Percentiles rank a stretch among this genome's conserved stretches.
These are phyloP conservation scores for Davidsoniella virescens DNA, from an alignment of 2,329 filamentous ascomycete genomes.

Conservation along the genomic window DNA sequence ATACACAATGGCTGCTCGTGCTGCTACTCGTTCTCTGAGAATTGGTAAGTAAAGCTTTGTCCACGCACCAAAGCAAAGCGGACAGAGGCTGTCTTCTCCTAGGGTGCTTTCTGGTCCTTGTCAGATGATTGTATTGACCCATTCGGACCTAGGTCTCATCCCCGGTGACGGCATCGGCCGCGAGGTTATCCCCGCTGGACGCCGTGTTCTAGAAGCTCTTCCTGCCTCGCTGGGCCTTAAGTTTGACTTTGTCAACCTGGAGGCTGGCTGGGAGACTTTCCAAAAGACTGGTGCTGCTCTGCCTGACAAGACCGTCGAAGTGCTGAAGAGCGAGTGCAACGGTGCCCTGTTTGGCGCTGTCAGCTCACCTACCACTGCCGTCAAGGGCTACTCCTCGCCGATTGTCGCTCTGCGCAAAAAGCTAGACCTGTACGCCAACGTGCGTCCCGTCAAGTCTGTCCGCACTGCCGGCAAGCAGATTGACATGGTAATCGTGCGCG, in stretches of 20 bases:
- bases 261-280: constrained; percentile 88
- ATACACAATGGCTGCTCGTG: constrained; percentile 42
- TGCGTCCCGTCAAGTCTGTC: constrained; percentile 83
- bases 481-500: constrained; percentile 94
- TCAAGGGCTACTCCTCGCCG: constrained; percentile 89
- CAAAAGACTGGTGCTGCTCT: constrained; percentile 76
- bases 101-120: not conserved
- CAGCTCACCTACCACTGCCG: constrained; percentile 68
- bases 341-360: constrained; percentile 94
- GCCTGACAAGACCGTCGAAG: constrained; percentile 77
- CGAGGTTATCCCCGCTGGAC: constrained; percentile 92
- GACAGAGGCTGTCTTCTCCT: not conserved
- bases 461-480: constrained; percentile 51
- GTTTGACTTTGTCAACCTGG: constrained; percentile 86
- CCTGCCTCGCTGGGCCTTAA: constrained; percentile 80
- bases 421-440: constrained; percentile 91
- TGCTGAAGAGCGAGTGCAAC: constrained; percentile 81
- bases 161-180: constrained; percentile 96
- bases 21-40: constrained; percentile 30
- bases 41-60: constrained; percentile 37
- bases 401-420: constrained; percentile 94
- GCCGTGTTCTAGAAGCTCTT: constrained; percentile 80
- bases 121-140: not conserved
- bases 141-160: constrained; percentile 55
- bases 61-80: not conserved